Percentiles rank a stretch among this genome's conserved stretches.
Conservation (phyloP, 228 moss, liverwort and hornwort species). For the Sphagnum magellanicum region DNA sequence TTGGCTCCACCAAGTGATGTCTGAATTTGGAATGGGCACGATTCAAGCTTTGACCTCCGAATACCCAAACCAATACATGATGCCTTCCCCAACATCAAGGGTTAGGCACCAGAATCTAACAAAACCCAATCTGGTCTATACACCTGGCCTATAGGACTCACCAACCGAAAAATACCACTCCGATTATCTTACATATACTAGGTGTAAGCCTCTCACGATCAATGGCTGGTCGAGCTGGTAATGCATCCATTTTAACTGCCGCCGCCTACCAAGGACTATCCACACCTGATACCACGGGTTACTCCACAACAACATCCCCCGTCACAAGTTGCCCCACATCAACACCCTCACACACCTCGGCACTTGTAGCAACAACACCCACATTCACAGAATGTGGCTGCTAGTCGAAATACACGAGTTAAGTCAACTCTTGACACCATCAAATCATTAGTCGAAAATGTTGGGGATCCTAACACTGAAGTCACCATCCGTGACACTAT, state of each 20-base stretch:
- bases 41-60: background rate
- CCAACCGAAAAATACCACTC: background rate
- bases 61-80: background rate
- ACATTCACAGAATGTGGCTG: too few relatives aligned
- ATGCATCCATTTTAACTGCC: background rate
- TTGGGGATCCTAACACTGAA: too few relatives aligned
- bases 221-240: background rate
- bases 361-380: too few relatives aligned
- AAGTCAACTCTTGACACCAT: too few relatives aligned
- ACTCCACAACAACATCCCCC: too few relatives aligned
- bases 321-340: too few relatives aligned
- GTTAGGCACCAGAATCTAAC: conserved; percentile 6
- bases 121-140: conserved; percentile 2
- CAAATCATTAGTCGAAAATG: too few relatives aligned
- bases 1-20: conserved; percentile 1
- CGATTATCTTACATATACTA: background rate
- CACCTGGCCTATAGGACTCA: conserved; percentile 1
- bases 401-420: too few relatives aligned
- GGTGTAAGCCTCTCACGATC: background rate
- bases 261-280: too few relatives aligned
- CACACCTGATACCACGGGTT: too few relatives aligned
- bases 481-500: too few relatives aligned
- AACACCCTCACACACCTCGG: too few relatives aligned
- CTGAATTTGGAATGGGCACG: background rate
- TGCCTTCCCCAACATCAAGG: conserved; percentile 7